These are phyloP conservation scores for Yarrowia hollandica DNA, from an alignment of 805 yeast genomes.

Conservation along the genomic window DNA sequence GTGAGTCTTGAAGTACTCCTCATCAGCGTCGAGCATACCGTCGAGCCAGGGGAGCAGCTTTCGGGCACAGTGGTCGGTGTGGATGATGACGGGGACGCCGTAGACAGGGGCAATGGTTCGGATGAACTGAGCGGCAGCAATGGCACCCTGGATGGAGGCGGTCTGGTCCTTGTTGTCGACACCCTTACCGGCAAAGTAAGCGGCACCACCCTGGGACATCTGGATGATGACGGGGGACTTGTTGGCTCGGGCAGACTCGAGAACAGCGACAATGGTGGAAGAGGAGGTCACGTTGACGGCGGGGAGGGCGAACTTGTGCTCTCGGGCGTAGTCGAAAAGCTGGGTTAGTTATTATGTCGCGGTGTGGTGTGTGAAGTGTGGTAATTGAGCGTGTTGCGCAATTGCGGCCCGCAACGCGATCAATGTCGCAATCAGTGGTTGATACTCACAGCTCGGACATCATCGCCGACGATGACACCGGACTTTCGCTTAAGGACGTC, in stretches of 20 bases:
- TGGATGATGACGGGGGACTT: slow-evolving; percentile 95
- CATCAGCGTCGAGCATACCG: slow-evolving; percentile 96
- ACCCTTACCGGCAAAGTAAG: slow-evolving; percentile 99
- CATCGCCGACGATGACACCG: slow-evolving; percentile 99
- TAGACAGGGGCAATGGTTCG: slow-evolving; percentile 94
- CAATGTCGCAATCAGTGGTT: background rate
- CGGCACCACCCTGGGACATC: slow-evolving; percentile 99
- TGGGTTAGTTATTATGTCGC: slow-evolving; percentile 26
- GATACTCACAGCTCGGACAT: slow-evolving; percentile 57
- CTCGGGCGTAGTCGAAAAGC: slow-evolving; percentile 86
- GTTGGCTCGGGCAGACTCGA: slow-evolving; percentile 95
- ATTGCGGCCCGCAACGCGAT: background rate
- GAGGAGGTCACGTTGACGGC: slow-evolving; percentile 98
- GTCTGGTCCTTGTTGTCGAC: slow-evolving; percentile 87
- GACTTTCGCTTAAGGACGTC: slow-evolving; percentile 84
- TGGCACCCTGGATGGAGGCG: slow-evolving; percentile 91
- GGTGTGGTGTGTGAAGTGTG: background rate
- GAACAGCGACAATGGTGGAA: slow-evolving; percentile 93
- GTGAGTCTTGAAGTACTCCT: slow-evolving; percentile 78
- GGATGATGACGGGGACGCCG: slow-evolving; percentile 95
- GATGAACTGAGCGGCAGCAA: slow-evolving; percentile 98
- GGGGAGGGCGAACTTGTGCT: slow-evolving; percentile 93
- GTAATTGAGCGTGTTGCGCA: background rate
- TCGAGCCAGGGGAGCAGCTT: slow-evolving; percentile 98
- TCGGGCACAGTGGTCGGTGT: slow-evolving; percentile 99